Percentiles rank a stretch among this genome's conserved stretches.
Conservation (phyloP, 2,329 filamentous ascomycete genomes). For the Xylaria polymorpha region DNA sequence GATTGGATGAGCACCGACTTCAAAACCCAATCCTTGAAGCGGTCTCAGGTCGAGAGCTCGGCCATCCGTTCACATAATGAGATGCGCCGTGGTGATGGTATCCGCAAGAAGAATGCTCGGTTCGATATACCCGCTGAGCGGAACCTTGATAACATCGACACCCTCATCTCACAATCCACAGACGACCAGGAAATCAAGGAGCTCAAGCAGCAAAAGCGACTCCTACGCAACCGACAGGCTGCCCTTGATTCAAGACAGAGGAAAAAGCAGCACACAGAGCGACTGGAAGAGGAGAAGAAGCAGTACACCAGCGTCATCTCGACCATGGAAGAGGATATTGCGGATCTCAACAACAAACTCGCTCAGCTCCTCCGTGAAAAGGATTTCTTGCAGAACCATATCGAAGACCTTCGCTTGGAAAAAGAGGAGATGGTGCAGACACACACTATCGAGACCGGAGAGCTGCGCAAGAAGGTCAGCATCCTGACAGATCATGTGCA, state of each 20-base stretch:
- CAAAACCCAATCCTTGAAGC: constrained; percentile 66
- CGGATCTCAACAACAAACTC: constrained; percentile 73
- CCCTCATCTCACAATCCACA: constrained; percentile 86
- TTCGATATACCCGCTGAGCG: constrained; percentile 97
- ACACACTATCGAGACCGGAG: constrained; percentile 90
- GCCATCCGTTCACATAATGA: constrained; percentile 80
- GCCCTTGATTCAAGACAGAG: constrained; percentile 96
- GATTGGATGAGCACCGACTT: constrained; percentile 65
- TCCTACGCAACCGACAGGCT: constrained; percentile 94
- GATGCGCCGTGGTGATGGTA: constrained; percentile 82
- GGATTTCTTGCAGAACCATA: constrained; percentile 78
- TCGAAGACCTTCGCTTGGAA: constrained; percentile 82
- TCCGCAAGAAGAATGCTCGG: constrained; percentile 98
- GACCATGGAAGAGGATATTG: constrained; percentile 82
- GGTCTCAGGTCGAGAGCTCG: constrained; percentile 75
- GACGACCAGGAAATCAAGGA: constrained; percentile 97
- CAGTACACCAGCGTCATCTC: constrained; percentile 80
- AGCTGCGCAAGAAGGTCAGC: constrained; percentile 91
- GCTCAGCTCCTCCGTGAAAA: constrained; percentile 79
- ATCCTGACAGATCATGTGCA: constrained; percentile 80
- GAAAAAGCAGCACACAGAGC: constrained; percentile 98
- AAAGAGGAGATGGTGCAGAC: constrained; percentile 91
- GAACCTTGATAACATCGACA: constrained; percentile 94
- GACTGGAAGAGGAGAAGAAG: constrained; percentile 97
- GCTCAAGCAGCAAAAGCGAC: constrained; percentile 96